Evolutionary conservation across 805 yeast species (phyloP).

Genomic region (Ogataea allantospora): DNA sequence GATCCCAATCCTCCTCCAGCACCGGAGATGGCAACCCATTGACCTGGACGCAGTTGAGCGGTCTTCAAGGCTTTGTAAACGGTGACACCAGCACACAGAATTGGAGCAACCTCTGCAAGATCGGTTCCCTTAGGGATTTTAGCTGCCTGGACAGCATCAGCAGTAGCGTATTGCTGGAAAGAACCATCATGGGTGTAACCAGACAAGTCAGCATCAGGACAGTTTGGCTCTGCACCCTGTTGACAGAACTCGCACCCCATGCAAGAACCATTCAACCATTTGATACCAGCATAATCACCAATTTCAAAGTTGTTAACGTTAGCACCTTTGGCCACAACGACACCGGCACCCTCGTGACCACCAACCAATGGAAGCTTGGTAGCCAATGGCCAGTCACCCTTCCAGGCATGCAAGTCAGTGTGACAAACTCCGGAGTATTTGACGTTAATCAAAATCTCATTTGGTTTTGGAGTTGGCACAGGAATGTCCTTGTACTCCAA

Average conservation of each 20-base stretch:
- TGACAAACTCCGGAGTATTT: constrained; percentile 92
- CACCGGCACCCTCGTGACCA: constrained; percentile 90
- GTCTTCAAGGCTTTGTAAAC: constrained; percentile 88
- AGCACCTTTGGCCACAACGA: constrained; percentile 73
- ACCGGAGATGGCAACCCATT: constrained; percentile 77
- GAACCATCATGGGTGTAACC: constrained; percentile 92
- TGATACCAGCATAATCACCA: constrained; percentile 81
- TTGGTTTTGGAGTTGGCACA: constrained; percentile 75
- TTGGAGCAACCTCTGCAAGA: constrained; percentile 74
- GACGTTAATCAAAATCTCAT: constrained; percentile 76
- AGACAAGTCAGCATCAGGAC: constrained; percentile 67
- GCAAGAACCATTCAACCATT: constrained; percentile 82
- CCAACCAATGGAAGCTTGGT: constrained; percentile 77
- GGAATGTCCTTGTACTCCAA: constrained; percentile 70
- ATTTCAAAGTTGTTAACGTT: constrained; percentile 67
- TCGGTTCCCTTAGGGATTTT: constrained; percentile 71
- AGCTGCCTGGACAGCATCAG: constrained; percentile 86
- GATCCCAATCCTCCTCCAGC: constrained; percentile 85
- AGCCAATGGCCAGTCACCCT: constrained; percentile 87
- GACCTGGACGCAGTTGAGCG: constrained; percentile 71
- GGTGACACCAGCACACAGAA: constrained; percentile 88
- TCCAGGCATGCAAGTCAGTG: constrained; percentile 92
- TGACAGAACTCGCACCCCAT: constrained; percentile 74
- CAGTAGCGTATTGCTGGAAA: constrained; percentile 88
- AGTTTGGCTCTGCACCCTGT: constrained; percentile 65